Conservation (phyloP, 2,329 filamentous ascomycete species). For the Xylaria polymorpha region DNA sequence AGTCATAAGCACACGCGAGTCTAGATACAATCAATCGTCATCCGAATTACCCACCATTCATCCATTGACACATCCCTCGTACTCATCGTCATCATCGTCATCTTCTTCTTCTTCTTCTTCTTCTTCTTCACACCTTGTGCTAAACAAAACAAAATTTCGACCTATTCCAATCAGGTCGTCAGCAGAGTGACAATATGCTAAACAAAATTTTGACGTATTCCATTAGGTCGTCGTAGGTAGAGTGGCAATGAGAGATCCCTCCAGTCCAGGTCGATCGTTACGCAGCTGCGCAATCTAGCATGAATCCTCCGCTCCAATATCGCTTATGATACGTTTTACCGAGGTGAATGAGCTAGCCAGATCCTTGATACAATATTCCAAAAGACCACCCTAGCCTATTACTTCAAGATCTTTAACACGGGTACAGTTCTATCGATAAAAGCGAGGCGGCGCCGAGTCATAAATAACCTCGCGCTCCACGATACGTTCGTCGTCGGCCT, state of each 20-base stretch:
- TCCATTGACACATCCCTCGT: conserved; percentile 15
- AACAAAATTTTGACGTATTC: conserved; percentile 6
- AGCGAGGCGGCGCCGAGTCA: conserved; percentile 56
- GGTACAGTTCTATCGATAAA: conserved; percentile 28
- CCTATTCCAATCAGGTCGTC: conserved; percentile 12
- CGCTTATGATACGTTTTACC: conserved; percentile 14
- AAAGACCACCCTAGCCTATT: neutral
- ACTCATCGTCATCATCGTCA: neutral
- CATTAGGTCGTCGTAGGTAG: neutral
- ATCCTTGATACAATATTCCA: neutral
- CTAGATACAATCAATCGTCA: conserved; percentile 31
- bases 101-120: no score
- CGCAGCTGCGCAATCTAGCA: conserved; percentile 2
- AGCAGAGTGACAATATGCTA: neutral
- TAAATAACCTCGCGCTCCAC: conserved; percentile 76
- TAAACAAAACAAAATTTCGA: conserved; percentile 3
- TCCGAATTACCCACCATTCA: conserved; percentile 9
- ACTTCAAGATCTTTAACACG: neutral
- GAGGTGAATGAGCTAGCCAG: neutral
- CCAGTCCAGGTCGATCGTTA: neutral
- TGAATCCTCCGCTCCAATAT: conserved; percentile 7
- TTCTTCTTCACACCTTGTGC: neutral
- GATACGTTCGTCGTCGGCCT: conserved; percentile 71
- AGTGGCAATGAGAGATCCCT: neutral
- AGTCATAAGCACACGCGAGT: conserved; percentile 32